phyloP scores from a whole-genome alignment of 106 monocot species.

The Apostasia shenzhenica region DNA sequence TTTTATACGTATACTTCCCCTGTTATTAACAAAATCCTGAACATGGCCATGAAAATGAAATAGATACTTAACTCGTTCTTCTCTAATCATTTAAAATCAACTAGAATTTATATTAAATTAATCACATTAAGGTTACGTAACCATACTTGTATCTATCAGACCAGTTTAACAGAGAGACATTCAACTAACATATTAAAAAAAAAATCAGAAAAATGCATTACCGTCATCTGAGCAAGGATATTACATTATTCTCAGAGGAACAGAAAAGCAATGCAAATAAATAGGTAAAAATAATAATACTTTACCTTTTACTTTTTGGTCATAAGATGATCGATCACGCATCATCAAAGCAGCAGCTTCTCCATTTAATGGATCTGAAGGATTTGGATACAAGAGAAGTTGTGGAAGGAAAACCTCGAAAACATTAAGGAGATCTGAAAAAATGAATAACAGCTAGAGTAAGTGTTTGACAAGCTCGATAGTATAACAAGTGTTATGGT shows the following conservation, averaged over 20 bases:
- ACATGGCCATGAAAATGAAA: too few species aligned
- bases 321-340: constrained; percentile 54
- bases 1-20: too few species aligned
- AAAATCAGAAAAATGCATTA: too few species aligned
- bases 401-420: constrained; percentile 81
- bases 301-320: constrained; percentile 75
- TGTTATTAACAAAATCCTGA: too few species aligned
- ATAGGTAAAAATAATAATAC: not conserved
- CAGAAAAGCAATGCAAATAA: not conserved
- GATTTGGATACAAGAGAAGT: constrained; percentile 75
- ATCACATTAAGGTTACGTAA: too few species aligned
- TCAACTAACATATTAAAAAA: too few species aligned
- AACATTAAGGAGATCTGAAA: constrained; percentile 76
- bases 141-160: too few species aligned
- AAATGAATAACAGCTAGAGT: not conserved
- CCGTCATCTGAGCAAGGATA: not conserved
- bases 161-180: too few species aligned
- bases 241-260: not conserved
- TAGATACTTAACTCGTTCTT: too few species aligned
- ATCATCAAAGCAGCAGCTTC: constrained; percentile 80
- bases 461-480: not conserved
- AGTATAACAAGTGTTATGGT: not conserved
- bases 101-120: too few species aligned
- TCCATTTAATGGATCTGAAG: constrained; percentile 77
- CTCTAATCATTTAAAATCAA: too few species aligned